Conservation (phyloP, 176 grass and related monocot genomes). For the Zoysia pacifica region DNA sequence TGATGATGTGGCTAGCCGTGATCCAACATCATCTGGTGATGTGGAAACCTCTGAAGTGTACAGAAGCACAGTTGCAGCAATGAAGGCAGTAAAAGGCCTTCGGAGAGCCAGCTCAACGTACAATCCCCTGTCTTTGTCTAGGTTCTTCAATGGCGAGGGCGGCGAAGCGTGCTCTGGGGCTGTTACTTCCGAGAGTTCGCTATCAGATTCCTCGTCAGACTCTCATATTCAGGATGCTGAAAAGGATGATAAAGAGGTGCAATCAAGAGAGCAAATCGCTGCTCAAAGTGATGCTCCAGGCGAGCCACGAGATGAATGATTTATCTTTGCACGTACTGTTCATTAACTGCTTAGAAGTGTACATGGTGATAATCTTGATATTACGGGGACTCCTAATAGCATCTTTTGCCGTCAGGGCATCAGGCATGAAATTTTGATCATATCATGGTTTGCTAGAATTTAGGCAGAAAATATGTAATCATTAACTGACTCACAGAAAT, state of each 20-base stretch:
- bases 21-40: constrained; percentile 39
- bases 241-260: constrained; percentile 53
- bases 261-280: constrained; percentile 46
- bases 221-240: constrained; percentile 61
- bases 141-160: constrained; percentile 75
- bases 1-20: constrained; percentile 6
- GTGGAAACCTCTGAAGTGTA: constrained; percentile 65
- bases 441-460: no score
- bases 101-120: constrained; percentile 86
- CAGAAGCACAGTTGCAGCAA: constrained; percentile 80
- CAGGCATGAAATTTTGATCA: background rate
- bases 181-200: constrained; percentile 75
- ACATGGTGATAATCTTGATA: constrained; percentile 47
- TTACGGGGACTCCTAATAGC: background rate
- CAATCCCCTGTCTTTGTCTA: constrained; percentile 75
- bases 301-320: constrained; percentile 24
- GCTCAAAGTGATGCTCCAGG: constrained; percentile 14
- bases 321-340: constrained; percentile 2
- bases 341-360: constrained; percentile 25
- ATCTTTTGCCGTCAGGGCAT: background rate
- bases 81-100: constrained; percentile 85
- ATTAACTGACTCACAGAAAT: background rate
- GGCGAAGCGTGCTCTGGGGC: constrained; percentile 70
- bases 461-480: background rate
- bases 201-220: constrained; percentile 47